phyloP scores from a whole-genome alignment of 2,329 filamentous ascomycete genomes.

The Claviceps arundinis region DNA sequence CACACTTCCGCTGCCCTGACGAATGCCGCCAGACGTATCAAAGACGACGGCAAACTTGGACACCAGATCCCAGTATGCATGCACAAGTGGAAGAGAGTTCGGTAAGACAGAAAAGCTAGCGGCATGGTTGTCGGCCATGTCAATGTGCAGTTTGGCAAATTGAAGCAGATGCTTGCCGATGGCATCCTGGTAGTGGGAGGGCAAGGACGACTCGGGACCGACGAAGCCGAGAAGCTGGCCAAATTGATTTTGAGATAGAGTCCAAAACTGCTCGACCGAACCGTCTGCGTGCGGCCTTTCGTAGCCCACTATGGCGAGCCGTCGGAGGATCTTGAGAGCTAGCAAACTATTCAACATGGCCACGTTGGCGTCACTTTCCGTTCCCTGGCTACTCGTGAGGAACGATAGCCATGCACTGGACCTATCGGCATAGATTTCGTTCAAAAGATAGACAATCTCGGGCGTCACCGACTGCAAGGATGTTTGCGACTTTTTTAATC shows the following conservation, averaged over 20 bases:
- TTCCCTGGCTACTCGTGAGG: constrained; percentile 42
- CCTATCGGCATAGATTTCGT: constrained; percentile 63
- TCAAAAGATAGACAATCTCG: constrained; percentile 70
- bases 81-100: constrained; percentile 62
- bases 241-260: constrained; percentile 62
- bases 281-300: constrained; percentile 70
- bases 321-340: constrained; percentile 65
- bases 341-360: constrained; percentile 66
- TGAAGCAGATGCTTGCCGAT: constrained; percentile 83
- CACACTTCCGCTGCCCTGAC: constrained; percentile 26
- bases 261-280: constrained; percentile 70
- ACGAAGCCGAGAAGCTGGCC: constrained; percentile 58
- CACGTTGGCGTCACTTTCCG: constrained; percentile 44
- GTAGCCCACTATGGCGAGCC: constrained; percentile 69
- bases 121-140: constrained; percentile 69
- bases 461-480: constrained; percentile 67
- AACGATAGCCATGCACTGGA: constrained; percentile 55
- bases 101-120: constrained; percentile 74
- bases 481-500: constrained; percentile 60
- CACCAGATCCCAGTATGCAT: constrained; percentile 76
- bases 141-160: constrained; percentile 80
- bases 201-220: constrained; percentile 38
- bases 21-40: constrained; percentile 45
- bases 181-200: constrained; percentile 41
- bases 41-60: constrained; percentile 64